A percentile compares a stretch with the other conserved stretches of the same genome.
Conservation (phyloP, 352 stramenopile genomes). For the Pythium brachiatum region DNA sequence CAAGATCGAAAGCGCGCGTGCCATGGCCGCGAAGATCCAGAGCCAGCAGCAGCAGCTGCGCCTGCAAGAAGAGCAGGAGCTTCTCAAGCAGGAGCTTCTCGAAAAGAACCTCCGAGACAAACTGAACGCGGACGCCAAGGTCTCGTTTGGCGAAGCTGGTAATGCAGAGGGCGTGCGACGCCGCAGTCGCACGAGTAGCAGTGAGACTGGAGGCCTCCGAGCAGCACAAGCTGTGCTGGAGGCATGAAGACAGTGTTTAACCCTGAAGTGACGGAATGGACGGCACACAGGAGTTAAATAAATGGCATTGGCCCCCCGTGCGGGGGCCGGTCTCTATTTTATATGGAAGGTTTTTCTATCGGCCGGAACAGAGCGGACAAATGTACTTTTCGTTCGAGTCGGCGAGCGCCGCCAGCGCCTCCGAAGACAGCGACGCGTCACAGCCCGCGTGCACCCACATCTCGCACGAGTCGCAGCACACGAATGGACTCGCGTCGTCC, state of each 20-base stretch:
- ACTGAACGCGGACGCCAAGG: background rate
- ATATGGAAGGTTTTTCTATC: conserved; percentile 27
- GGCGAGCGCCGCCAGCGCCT: conserved; percentile 57
- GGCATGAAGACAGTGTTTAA: too few species aligned
- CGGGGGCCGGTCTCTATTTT: background rate
- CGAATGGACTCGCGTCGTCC: conserved; percentile 80
- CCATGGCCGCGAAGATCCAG: conserved; percentile 46
- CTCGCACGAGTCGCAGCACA: conserved; percentile 88
- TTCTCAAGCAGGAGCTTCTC: background rate
- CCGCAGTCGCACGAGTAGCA: conserved; percentile 9
- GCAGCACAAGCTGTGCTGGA: conserved; percentile 11
- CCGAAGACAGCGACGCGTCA: conserved; percentile 65
- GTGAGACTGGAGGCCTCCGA: background rate
- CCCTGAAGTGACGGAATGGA: too few species aligned
- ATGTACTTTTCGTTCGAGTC: conserved; percentile 86
- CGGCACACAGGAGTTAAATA: too few species aligned
- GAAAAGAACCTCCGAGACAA: background rate
- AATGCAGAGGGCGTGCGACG: background rate
- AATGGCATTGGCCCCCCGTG: conserved; percentile 6
- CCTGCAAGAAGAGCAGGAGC: background rate
- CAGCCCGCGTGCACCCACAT: conserved; percentile 84
- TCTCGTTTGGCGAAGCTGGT: conserved; percentile 1
- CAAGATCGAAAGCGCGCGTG: conserved; percentile 67
- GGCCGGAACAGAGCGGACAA: conserved; percentile 68
- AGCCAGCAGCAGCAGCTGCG: conserved; percentile 16